Percentiles rank a stretch among this genome's conserved stretches.
Evolutionary conservation across 2,329 filamentous ascomycete genomes (phyloP).

Genomic region (Salinomyces thailandicus): DNA sequence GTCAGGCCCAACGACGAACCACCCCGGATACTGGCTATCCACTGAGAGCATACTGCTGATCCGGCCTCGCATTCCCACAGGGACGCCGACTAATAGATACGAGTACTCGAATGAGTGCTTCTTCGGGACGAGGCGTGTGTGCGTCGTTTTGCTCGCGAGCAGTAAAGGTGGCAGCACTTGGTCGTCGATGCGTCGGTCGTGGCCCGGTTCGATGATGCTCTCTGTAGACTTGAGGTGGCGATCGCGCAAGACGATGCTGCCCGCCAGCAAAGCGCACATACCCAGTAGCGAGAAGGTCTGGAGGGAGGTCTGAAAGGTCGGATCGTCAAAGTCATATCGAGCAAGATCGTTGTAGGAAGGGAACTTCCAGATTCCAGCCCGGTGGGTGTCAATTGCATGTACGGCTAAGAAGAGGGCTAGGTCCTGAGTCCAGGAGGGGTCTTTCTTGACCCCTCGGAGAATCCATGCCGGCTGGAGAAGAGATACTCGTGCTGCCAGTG

Average conservation of each 20-base stretch:
- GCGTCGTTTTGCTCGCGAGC: conserved; percentile 55
- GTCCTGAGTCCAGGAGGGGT: conserved; percentile 20
- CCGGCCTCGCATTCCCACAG: conserved; percentile 50
- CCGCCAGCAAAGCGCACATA: conserved; percentile 20
- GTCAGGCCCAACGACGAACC: conserved; percentile 50
- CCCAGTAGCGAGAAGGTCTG: conserved; percentile 20
- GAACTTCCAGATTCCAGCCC: conserved; percentile 17
- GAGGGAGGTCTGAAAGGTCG: conserved; percentile 15
- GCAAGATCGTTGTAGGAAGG: conserved; percentile 4
- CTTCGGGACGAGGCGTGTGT: conserved; percentile 56
- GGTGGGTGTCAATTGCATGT: conserved; percentile 17
- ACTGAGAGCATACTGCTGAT: conserved; percentile 48
- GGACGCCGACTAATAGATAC: conserved; percentile 59
- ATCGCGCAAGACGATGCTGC: conserved; percentile 21
- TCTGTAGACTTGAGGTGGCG: conserved; percentile 13
- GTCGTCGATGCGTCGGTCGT: conserved; percentile 21
- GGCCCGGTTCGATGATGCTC: conserved; percentile 4
- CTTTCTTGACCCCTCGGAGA: conserved; percentile 12
- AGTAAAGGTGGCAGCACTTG: conserved; percentile 40
- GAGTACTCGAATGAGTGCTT: conserved; percentile 60
- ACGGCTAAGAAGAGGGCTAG: conserved; percentile 15
- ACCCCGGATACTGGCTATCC: conserved; percentile 30
- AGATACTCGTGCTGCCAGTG: conserved; percentile 20
- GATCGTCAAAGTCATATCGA: conserved; percentile 9
- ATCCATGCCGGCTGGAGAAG: conserved; percentile 24